Evolutionary conservation across 2,329 filamentous ascomycete species (phyloP), one percentile per base, ranked within the genome.

Genomic region (Pseudogymnoascus sp.): DNA sequence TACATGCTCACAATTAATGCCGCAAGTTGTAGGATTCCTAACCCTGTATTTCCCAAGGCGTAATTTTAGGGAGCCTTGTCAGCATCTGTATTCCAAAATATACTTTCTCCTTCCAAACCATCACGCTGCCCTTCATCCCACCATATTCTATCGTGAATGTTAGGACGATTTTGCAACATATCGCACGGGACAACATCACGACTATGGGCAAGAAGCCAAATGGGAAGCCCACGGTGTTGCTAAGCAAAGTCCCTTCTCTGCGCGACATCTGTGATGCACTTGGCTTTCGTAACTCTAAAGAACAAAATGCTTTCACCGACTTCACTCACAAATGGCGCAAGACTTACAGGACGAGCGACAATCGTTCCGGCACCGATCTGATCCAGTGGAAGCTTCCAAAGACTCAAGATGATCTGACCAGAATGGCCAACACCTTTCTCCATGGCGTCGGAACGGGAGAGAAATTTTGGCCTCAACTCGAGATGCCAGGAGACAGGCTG

Each of bases 211-310:
- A 43, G 39, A 43, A 43, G 39, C 20, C 39, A 43, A 43, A 43
- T 25, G 6, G 12, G 39, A 43, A 43, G 20, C 39, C 39, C 8
- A 43, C 39, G 6, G 39, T 43, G 39, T 50, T 33, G 22, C 6
- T 47, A 11, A 62, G 59, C 33, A 63, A 66, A 63, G 59, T 66
- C 9, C 61, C 64, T 18, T 62, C 63, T 25, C 57, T 66, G 7
- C 61, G 58, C 58, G 37, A 61, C 33, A 50, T 66, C 3, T 61
- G 47, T 35, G 62, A 63, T 28, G 33, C 36, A 35, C 60, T 66
- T 16, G 65, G 65, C 8, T 63, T 66, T 57, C 47, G 54, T 38
- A 63, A 63, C 16, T 65, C 65, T 3, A 66, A 66, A 39, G 65
- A 66, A 18, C 59, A 60, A 25, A 60, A 43, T 7, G 30, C 33